Evolutionary conservation across 257 asterid species (phyloP), one percentile per base, ranked within the genome.

Genomic region (Ballota nigra): DNA sequence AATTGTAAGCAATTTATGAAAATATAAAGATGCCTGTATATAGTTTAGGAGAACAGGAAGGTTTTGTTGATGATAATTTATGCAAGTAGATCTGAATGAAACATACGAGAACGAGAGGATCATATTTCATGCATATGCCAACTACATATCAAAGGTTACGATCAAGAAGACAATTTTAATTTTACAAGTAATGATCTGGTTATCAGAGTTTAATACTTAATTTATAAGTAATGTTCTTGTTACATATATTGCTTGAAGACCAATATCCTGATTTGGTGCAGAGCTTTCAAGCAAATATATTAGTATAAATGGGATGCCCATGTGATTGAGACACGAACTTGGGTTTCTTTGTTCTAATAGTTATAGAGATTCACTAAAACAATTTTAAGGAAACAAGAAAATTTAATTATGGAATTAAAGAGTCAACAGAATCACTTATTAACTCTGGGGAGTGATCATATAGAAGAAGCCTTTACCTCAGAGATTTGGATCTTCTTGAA

Each of bases 401-500:
- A 6, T n/a, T 62, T 62, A 47, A 36, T 55, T 12, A 72, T 34
- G 52, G 52, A 49, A 34, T 72, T 28, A 47, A 62, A 63, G 55
- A 58, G 52, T 23, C 28, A 31, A 19, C 20, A 45, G 43, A 18
- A 55, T 47, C 66, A 18, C 63, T 16, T 41, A 19, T 49, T 22
- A 20, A 43, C 76, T 57, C 51, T 16, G 31, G 29, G 5, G 40
- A 66, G 68, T 69, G 45, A 70, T 53, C 36, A 56, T 55, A 71
- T 72, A 64, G 13, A 67, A 29, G 26, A 70, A 61, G 56, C 60
- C 86, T 83, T 82, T 74, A 87, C 98, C 95, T 91, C 99, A 31
- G 89, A 83, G 57, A 94, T 72, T 79, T 82, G 84, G 68, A 94
- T 81, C 75, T 84, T 85, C 83, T 85, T 84, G 56, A 68, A 77